These are phyloP conservation scores for Lophium mytilinum DNA, from an alignment of 495 filamentous ascomycete genomes.

Conservation along the genomic window DNA sequence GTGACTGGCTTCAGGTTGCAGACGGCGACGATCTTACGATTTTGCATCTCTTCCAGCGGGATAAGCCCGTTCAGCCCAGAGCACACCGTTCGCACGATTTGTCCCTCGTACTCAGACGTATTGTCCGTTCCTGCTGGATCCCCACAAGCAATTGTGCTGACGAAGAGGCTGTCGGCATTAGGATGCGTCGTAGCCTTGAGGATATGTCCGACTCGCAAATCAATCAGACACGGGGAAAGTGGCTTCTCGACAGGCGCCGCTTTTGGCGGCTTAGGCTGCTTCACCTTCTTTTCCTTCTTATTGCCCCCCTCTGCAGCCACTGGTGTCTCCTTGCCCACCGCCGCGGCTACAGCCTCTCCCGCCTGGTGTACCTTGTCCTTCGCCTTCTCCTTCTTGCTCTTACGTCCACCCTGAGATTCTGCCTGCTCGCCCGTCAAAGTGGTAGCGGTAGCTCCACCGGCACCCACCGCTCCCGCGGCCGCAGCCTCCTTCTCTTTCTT, in stretches of 20 bases:
- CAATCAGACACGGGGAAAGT: conserved; percentile 76
- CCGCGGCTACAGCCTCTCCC: conserved; percentile 25
- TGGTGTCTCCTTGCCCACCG: conserved; percentile 14
- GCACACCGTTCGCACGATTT: conserved; percentile 88
- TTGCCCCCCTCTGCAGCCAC: conserved; percentile 42
- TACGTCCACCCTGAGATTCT: conserved; percentile 12
- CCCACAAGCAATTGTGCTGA: conserved; percentile 94
- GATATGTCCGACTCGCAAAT: conserved; percentile 93
- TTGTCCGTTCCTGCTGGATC: conserved; percentile 80
- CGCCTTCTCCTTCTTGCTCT: conserved; percentile 30
- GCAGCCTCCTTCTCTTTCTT: conserved; percentile 38
- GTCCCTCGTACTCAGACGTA: conserved; percentile 77
- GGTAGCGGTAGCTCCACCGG: conserved; percentile 15
- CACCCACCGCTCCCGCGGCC: conserved; percentile 19
- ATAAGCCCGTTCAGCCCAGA: conserved; percentile 90
- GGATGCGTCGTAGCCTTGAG: conserved; percentile 90
- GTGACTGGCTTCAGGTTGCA: conserved; percentile 98
- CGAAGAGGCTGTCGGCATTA: conserved; percentile 90
- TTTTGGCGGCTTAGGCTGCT: conserved; percentile 61
- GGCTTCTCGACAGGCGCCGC: conserved; percentile 54
- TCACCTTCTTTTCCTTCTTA: conserved; percentile 77
- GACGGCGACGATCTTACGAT: conserved; percentile 85
- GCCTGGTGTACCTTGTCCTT: conserved; percentile 29
- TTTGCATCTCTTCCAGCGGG: conserved; percentile 92
- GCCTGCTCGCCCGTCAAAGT: conserved; percentile 6